Evolutionary conservation across 345 rosid species (phyloP).

Genomic region (Euphorbia peplus): DNA sequence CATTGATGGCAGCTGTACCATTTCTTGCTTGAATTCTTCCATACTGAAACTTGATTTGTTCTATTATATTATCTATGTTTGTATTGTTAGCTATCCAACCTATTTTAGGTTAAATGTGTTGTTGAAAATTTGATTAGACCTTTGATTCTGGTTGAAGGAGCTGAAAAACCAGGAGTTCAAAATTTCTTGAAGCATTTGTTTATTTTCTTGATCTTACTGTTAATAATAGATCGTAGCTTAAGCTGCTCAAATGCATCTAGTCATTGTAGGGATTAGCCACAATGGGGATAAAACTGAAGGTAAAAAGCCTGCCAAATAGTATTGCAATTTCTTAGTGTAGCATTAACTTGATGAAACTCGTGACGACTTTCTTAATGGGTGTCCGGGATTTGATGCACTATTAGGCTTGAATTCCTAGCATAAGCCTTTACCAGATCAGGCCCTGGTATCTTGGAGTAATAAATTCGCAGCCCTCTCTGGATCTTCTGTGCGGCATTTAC

Average conservation of each 20-base stretch:
- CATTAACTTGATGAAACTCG: neutral
- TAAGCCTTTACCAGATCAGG: neutral
- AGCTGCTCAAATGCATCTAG: conserved; percentile 51
- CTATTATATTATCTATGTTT: neutral
- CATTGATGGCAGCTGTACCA: conserved; percentile 71
- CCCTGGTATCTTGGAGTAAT: neutral
- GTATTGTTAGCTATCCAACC: neutral
- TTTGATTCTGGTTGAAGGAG: conserved; percentile 60
- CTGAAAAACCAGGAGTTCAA: conserved; percentile 50
- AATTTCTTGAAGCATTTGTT: neutral
- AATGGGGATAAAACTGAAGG: conserved; percentile 51
- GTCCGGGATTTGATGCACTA: neutral
- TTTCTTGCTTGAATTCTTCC: conserved; percentile 83
- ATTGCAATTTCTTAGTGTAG: neutral
- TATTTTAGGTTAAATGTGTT: neutral
- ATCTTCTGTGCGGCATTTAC: neutral
- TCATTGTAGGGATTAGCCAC: conserved; percentile 50
- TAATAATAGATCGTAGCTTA: conserved; percentile 57
- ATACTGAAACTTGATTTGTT: conserved; percentile 64
- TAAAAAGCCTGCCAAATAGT: conserved; percentile 24
- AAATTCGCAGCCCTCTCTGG: neutral
- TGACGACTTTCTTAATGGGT: neutral
- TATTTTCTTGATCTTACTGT: neutral
- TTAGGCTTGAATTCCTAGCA: neutral
- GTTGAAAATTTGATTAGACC: conserved; percentile 38